phyloP scores from a whole-genome alignment of 2,329 filamentous ascomycete species.

The Scedosporium minutisporum region DNA sequence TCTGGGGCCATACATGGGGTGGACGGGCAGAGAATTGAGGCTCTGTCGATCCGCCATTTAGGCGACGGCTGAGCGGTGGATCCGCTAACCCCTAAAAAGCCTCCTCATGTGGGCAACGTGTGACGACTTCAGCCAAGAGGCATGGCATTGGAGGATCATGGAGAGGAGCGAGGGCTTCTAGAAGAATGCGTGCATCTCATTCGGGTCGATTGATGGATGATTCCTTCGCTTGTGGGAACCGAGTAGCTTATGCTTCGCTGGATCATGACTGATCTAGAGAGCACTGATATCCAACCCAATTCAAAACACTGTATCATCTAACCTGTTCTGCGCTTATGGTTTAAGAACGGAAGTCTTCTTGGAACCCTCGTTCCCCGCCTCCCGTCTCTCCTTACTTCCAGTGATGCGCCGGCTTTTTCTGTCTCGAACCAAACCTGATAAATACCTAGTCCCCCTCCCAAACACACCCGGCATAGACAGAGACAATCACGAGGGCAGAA shows the following conservation, averaged over 20 bases:
- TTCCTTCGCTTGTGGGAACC: background rate
- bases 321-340: background rate
- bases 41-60: constrained; percentile 1
- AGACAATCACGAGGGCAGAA: too few species aligned
- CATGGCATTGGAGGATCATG: background rate
- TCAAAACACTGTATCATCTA: too few species aligned
- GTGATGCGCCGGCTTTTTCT: background rate
- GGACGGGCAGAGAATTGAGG: background rate
- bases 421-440: background rate
- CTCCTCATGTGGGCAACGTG: background rate
- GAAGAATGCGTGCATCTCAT: background rate
- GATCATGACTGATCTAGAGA: too few species aligned
- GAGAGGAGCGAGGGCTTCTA: background rate
- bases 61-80: background rate
- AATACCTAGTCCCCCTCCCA: background rate
- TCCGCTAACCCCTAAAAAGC: background rate
- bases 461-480: too few species aligned
- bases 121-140: background rate
- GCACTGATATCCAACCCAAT: too few species aligned
- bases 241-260: background rate
- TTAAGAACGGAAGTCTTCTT: background rate
- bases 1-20: background rate
- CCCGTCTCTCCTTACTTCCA: background rate
- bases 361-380: background rate
- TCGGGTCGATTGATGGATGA: background rate